These are phyloP conservation scores for Ustilago trichophora DNA, from an alignment of 1,284 basidiomycete species.

Conservation along the genomic window DNA sequence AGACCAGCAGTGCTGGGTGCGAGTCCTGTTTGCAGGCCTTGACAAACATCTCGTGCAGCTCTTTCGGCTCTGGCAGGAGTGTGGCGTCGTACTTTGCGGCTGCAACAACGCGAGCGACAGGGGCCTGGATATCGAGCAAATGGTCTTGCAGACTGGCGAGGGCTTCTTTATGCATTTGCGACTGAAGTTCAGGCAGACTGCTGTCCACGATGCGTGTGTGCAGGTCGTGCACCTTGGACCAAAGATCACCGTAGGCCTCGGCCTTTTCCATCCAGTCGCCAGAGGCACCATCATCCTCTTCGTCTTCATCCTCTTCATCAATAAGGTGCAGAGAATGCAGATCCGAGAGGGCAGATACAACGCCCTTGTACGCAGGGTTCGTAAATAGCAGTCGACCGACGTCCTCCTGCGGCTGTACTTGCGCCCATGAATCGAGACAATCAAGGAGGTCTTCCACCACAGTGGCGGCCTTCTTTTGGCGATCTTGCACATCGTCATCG, in stretches of 20 bases:
- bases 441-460: slow-evolving; percentile 23
- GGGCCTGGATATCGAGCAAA: slow-evolving; percentile 34
- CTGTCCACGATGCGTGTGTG: neutral
- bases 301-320: neutral
- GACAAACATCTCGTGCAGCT: slow-evolving; percentile 28
- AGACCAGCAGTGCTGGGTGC: slow-evolving; percentile 29
- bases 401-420: slow-evolving; percentile 3
- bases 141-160: slow-evolving; percentile 20
- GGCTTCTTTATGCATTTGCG: slow-evolving; percentile 10
- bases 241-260: neutral
- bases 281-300: neutral
- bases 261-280: neutral
- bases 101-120: slow-evolving; percentile 12
- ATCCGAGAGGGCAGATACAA: slow-evolving; percentile 36
- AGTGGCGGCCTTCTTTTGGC: slow-evolving; percentile 10
- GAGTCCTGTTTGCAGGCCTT: slow-evolving; percentile 15
- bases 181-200: neutral
- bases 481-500: neutral
- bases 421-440: slow-evolving; percentile 22
- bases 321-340: neutral
- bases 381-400: slow-evolving; percentile 7
- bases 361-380: slow-evolving; percentile 13
- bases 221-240: neutral
- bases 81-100: slow-evolving; percentile 1
- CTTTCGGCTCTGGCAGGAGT: slow-evolving; percentile 19